Evolutionary conservation across 345 rosid genomes (phyloP).

Genomic region (Acer campestre): DNA sequence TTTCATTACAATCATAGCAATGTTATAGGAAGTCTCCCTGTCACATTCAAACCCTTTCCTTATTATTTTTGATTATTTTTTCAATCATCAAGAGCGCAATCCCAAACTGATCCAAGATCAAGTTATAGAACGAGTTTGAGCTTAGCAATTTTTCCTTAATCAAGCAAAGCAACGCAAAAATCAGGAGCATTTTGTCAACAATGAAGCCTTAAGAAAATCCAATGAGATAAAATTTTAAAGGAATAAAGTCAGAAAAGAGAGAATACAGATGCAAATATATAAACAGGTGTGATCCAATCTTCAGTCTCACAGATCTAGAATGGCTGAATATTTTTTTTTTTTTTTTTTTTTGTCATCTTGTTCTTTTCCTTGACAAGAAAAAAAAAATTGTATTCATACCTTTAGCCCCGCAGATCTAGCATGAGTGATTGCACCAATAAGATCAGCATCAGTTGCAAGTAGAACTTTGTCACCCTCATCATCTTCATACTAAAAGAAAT

Average conservation of each 20-base stretch:
- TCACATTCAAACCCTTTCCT: background rate
- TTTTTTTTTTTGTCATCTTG: background rate
- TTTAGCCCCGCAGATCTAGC: conserved; percentile 72
- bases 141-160: background rate
- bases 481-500: conserved; percentile 63
- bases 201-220: background rate
- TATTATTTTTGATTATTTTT: background rate
- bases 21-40: background rate
- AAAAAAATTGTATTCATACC: conserved; percentile 38
- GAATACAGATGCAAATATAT: background rate
- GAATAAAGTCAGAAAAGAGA: background rate
- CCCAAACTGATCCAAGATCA: background rate
- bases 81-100: background rate
- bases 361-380: background rate
- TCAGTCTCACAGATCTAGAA: conserved; percentile 66
- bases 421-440: conserved; percentile 64
- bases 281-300: conserved; percentile 37
- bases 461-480: conserved; percentile 95
- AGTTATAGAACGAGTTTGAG: background rate
- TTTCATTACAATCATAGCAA: background rate
- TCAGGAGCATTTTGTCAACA: background rate
- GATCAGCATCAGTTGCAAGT: conserved; percentile 72
- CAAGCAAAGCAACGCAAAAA: background rate
- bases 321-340: conserved; percentile 28
- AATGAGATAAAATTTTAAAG: background rate